Conservation (phyloP, 495 filamentous ascomycete species). For the Physcia stellaris region DNA sequence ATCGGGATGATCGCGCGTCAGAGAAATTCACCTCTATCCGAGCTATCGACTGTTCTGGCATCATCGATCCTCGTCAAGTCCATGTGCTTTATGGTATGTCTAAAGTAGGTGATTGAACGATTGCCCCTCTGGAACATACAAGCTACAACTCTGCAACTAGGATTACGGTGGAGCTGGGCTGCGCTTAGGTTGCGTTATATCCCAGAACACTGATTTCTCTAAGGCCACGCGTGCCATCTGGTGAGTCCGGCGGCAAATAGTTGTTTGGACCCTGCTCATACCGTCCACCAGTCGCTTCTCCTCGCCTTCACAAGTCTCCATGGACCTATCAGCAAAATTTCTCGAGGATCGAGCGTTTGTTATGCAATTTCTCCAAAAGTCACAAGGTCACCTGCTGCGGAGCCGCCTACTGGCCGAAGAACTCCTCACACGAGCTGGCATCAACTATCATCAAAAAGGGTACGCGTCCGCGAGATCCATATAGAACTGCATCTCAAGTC, state of each 20-base stretch:
- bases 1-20: conserved; percentile 4
- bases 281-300: background rate
- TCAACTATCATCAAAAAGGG: background rate
- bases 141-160: background rate
- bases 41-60: conserved; percentile 15
- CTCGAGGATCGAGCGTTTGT: background rate
- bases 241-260: background rate
- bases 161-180: conserved; percentile 29
- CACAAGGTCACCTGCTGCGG: background rate
- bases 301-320: background rate
- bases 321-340: background rate
- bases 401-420: background rate
- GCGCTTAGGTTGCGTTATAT: conserved; percentile 22
- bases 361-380: background rate
- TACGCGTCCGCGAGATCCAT: too few species aligned
- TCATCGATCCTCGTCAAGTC: conserved; percentile 22
- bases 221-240: background rate
- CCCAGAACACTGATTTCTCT: background rate
- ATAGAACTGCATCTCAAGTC: too few species aligned
- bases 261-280: background rate
- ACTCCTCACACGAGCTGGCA: background rate
- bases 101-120: conserved; percentile 14
- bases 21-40: conserved; percentile 23
- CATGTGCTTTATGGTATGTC: conserved; percentile 28
- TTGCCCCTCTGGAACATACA: background rate